Conservation (phyloP, 2,329 filamentous ascomycete genomes). For the Colletotrichum graminicola region DNA sequence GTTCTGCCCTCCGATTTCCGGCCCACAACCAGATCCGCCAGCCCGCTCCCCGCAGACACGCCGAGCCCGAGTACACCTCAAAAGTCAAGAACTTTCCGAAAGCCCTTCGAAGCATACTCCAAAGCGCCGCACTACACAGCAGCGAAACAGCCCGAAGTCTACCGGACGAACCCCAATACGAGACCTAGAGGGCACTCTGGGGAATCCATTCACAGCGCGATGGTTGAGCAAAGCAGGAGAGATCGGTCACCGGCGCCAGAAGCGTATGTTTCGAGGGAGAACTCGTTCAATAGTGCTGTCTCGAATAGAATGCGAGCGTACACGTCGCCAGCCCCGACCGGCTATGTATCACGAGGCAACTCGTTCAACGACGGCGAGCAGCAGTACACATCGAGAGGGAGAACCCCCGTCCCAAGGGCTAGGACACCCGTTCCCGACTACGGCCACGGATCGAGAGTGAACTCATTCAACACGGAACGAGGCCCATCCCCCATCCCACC, state of each 20-base stretch:
- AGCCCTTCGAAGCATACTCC: constrained; percentile 75
- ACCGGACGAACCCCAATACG: constrained; percentile 57
- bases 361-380: constrained; percentile 40
- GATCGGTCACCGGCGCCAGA: constrained; percentile 41
- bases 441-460: constrained; percentile 31
- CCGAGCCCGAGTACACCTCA: constrained; percentile 68
- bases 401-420: constrained; percentile 33
- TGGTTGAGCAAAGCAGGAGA: constrained; percentile 25
- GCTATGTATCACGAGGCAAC: constrained; percentile 39
- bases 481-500: constrained; percentile 49
- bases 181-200: constrained; percentile 57
- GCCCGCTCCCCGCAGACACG: constrained; percentile 69
- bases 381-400: constrained; percentile 38
- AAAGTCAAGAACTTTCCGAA: constrained; percentile 74
- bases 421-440: constrained; percentile 34
- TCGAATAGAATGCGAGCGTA: constrained; percentile 42
- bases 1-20: constrained; percentile 88
- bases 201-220: constrained; percentile 50
- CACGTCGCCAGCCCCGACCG: constrained; percentile 35
- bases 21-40: constrained; percentile 74
- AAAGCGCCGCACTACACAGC: constrained; percentile 76
- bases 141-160: constrained; percentile 71
- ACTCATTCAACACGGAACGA: constrained; percentile 52
- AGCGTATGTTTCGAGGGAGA: constrained; percentile 42
- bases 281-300: constrained; percentile 38